These are phyloP conservation scores for Insectozyma bohioensis DNA, from an alignment of 1,139 yeast species.

Conservation along the genomic window DNA sequence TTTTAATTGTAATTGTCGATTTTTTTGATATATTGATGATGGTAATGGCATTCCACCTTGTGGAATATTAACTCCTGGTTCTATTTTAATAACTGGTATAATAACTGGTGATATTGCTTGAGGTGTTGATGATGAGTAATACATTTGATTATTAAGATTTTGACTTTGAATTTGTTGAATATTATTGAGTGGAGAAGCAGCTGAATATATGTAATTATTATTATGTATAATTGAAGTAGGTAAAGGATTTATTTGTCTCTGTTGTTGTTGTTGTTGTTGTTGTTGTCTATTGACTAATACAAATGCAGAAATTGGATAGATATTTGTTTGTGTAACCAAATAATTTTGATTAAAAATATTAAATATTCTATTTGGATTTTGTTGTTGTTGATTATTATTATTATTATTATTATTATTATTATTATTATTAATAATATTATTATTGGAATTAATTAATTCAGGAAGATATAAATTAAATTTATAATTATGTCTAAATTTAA, in stretches of 20 bases:
- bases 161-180: constrained; percentile 1
- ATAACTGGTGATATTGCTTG: constrained; percentile 5
- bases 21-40: constrained; percentile 3
- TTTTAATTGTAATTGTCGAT: neutral
- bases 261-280: constrained; percentile 3
- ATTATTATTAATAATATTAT: neutral
- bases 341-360: neutral
- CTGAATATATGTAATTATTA: neutral
- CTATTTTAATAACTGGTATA: constrained; percentile 18
- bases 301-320: constrained; percentile 9
- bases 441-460: constrained; percentile 5
- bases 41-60: constrained; percentile 22
- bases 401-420: neutral
- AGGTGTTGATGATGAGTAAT: constrained; percentile 2
- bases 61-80: constrained; percentile 26
- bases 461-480: constrained; percentile 6
- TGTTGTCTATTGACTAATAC: constrained; percentile 2
- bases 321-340: constrained; percentile 2
- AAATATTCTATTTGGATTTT: neutral
- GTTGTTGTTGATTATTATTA: constrained; percentile 1
- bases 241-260: neutral
- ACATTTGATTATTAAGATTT: neutral
- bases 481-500: constrained; percentile 8
- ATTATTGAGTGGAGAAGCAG: constrained; percentile 1
- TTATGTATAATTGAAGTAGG: neutral